Base-by-base conservation (phyloP, 2,329 filamentous ascomycete genomes). In the Diaporthe nobilis region DNA sequence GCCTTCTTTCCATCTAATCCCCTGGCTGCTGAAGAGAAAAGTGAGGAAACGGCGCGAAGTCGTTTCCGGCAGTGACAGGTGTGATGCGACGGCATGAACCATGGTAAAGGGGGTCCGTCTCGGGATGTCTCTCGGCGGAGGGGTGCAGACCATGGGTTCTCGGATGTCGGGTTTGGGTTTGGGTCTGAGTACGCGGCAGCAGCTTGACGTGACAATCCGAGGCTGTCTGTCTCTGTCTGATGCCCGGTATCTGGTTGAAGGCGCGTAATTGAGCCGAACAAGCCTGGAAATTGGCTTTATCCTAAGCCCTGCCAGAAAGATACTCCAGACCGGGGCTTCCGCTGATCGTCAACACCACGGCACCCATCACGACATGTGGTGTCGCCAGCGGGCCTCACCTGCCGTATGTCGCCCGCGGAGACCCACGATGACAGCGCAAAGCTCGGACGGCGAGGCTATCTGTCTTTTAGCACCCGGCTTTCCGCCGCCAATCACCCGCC, bases 91-190 rank as follows among this genome's bases (percentile, higher is more conserved):
- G 17, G 65, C 65, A 55, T 70, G 65, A 70, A 70, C 65, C 65
- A 70, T 37, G 65, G 63, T 68, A 25, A 39, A 51, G 22, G 47
- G 63, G 65, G 28, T 13, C 47, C 12, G 65, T 68, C 65, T 68
- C 65, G 65, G 65, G 65, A 70, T 55, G 65, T 55, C 65, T 70
- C 34, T 55, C 65, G 8, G 17, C 10, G 34, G 37, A 12, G 4
- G 22, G 44, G 20, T 22, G 31, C 34, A 70, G 47, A 22, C 65
- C 65, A 70, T 42, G 49, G 22, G 17, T 55, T 49, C 65, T 70
- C 65, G 47, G 65, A 42, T 70, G 65, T 55, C 65, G 65, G 65
- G 65, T 28, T 70, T 70, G 47, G 65, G 49, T 70, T 55, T 70
- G 65, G 63, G 44, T 44, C 34, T 34, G 42, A 20, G 22, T 34